Evolutionary conservation across 306 rosid genomes (phyloP).

Genomic region (Senna siamea): DNA sequence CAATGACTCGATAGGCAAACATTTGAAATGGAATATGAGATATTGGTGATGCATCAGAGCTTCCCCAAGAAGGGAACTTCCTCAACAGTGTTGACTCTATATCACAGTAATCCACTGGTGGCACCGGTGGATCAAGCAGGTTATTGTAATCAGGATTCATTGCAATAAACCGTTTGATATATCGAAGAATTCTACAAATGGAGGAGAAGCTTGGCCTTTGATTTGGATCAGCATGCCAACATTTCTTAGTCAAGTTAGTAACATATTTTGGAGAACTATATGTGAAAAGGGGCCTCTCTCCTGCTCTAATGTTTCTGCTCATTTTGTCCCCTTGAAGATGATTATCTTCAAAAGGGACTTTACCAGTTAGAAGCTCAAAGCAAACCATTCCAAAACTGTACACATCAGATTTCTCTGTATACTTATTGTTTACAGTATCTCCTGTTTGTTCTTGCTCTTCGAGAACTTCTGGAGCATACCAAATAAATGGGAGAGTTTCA

Average conservation of each 20-base stretch:
- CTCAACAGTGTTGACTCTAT: constrained; percentile 64
- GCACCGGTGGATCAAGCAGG: constrained; percentile 61
- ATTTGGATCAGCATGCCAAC: constrained; percentile 83
- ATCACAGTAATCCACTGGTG: constrained; percentile 74
- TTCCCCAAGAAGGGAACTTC: constrained; percentile 67
- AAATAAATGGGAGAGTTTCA: constrained; percentile 66
- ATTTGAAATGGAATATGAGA: constrained; percentile 81
- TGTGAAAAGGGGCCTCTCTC: constrained; percentile 90
- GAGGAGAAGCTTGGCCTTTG: constrained; percentile 88
- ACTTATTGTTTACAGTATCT: constrained; percentile 46
- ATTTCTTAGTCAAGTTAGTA: constrained; percentile 81
- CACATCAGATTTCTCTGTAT: constrained; percentile 81
- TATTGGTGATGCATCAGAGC: constrained; percentile 44
- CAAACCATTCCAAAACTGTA: constrained; percentile 97
- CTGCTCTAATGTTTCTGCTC: constrained; percentile 93
- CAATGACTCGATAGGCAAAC: constrained; percentile 69
- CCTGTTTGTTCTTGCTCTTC: constrained; percentile 77
- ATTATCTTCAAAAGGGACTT: constrained; percentile 95
- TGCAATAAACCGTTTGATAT: constrained; percentile 60
- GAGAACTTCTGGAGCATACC: constrained; percentile 91
- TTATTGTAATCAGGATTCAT: constrained; percentile 67
- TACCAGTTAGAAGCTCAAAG: constrained; percentile 88
- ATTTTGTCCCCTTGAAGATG: constrained; percentile 97
- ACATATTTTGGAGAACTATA: constrained; percentile 67
- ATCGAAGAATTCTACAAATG: constrained; percentile 80